Conservation (phyloP, 2,329 filamentous ascomycete genomes). For the Penicillium expansum region DNA sequence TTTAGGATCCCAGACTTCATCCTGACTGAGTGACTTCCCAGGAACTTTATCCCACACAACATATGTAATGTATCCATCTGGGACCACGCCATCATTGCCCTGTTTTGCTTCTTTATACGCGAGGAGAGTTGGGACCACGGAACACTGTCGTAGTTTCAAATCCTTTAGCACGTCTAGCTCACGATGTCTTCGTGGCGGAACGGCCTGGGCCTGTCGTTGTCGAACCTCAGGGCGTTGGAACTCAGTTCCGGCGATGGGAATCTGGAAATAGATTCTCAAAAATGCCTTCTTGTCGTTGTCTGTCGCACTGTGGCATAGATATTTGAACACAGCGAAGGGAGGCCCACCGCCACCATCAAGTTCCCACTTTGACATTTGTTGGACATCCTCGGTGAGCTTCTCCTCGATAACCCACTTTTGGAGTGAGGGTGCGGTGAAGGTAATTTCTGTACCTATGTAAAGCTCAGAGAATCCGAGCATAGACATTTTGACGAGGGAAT, state of each 20-base stretch:
- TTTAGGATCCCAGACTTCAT: neutral
- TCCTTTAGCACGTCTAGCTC: neutral
- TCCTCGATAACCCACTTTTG: neutral
- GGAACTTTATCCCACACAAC: neutral
- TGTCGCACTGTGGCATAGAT: neutral
- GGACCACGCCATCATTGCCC: neutral
- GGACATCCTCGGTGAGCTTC: neutral
- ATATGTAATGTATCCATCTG: neutral
- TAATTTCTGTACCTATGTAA: neutral
- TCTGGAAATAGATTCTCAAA: neutral
- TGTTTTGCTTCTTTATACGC: neutral
- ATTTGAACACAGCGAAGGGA: neutral
- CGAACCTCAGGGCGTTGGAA: neutral
- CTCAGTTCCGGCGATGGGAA: neutral
- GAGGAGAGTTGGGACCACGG: neutral
- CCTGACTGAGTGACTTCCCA: neutral
- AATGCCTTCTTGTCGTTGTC: neutral
- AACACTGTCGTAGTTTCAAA: neutral
- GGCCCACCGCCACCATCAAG: neutral
- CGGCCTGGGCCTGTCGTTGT: neutral
- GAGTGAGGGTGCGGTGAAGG: neutral
- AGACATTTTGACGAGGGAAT: too few species aligned
- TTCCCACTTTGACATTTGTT: neutral
- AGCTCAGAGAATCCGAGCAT: neutral
- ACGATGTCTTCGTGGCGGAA: neutral